Evolutionary conservation across 768 basidiomycete genomes (phyloP), one percentile per base, ranked within the genome.

Genomic region (Mycena indigotica): DNA sequence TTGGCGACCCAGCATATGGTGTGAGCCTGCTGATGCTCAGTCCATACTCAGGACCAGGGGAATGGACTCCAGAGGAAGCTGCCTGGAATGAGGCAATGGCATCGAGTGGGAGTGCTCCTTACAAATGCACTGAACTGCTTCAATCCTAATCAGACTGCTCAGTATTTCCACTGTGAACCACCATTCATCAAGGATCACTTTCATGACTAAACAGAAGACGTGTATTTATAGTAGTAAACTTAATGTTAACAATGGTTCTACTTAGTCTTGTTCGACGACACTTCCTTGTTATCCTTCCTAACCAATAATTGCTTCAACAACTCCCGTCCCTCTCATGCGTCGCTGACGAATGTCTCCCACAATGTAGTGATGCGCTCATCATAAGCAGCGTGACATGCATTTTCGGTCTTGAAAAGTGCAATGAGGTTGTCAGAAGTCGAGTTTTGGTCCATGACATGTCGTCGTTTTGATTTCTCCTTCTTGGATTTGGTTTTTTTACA

Each of bases 1-100:
- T 65, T 52, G 65, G 69, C 1, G 69, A 70, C 57, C 57, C 66
- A 3, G 69, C 66, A 17, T 70, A 69, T 58, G 62, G 68, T 5
- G 6, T 67, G 17, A 52, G 63, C 8, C 40, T 46, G 3, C 50
- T 54, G 13, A 39, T 70, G 3, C 4, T 65, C 23, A 64, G 65
- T 38, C 69, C 69, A 30, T 66, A 50, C 49, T 6, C 53, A 21
- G 54, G 38, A 17, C 19, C 4, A 29, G 17, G 35, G 16, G 50
- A 63, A 17, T 23, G 52, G 15, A 60, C 60, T 28, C 38, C 26
- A 21, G 65, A 60, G 3, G 57, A 67, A 29, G 13, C 55, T 38
- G 56, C 24, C 8, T 70, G 66, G 68, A 72, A 73, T 55, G 23
- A 23, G 15, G 39, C 17, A 6, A 73, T 73, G 70, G 44, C 61